Conservation (phyloP, 139 green algal genomes). For the Coelastrella sp. region DNA sequence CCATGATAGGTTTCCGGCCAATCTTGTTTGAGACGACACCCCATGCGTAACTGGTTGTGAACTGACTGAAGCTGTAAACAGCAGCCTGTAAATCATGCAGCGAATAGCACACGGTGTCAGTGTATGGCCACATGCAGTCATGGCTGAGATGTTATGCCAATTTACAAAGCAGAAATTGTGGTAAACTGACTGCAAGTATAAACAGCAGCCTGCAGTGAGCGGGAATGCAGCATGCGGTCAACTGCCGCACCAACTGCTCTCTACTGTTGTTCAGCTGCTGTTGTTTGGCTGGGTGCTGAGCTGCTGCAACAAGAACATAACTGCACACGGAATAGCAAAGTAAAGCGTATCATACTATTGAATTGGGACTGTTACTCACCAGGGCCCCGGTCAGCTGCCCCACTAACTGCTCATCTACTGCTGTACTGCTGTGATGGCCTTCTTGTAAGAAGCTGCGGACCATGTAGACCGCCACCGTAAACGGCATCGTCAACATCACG, state of each 20-base stretch:
- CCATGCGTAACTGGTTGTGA: slow-evolving; percentile 9
- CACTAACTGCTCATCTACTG: slow-evolving; percentile 58
- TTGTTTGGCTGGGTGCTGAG: not conserved
- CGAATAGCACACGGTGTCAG: not conserved
- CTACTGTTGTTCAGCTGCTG: not conserved
- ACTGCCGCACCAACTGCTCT: slow-evolving; percentile 58
- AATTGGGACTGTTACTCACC: slow-evolving; percentile 25
- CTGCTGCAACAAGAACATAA: not conserved
- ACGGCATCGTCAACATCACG: slow-evolving; percentile 74
- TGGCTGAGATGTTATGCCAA: not conserved
- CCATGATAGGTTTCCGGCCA: slow-evolving; percentile 67
- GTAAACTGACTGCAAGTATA: too few species aligned
- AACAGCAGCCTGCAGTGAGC: too few species aligned
- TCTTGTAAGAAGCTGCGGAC: slow-evolving; percentile 61
- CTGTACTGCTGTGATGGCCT: not conserved
- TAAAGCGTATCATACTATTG: not conserved
- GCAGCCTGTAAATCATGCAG: slow-evolving; percentile 1
- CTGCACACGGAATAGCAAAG: not conserved
- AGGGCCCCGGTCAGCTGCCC: slow-evolving; percentile 65
- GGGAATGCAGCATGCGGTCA: slow-evolving; percentile 42
- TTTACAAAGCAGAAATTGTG: too few species aligned
- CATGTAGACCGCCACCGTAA: slow-evolving; percentile 78
- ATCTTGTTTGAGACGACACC: not conserved
- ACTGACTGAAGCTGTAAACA: slow-evolving; percentile 18
- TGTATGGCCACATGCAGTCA: not conserved